Base-by-base conservation (phyloP, 1,284 basidiomycete genomes). In the Ustilago vetiveriae region DNA sequence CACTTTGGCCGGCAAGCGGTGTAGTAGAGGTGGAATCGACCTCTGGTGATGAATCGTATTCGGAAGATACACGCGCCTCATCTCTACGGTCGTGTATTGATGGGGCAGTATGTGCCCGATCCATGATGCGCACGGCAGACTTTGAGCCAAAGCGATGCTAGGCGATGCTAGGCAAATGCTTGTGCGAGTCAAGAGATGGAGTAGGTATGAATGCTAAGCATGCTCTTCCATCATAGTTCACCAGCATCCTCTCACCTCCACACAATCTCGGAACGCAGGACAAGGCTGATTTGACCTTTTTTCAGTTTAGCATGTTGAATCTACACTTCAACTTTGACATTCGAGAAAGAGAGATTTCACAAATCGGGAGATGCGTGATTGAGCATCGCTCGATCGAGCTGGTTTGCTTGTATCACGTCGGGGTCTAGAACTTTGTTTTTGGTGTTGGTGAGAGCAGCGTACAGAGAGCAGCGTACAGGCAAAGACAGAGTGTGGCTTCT, bases 1-100 rank as follows among this genome's bases (percentile, higher is more conserved):
- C 55, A 29, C 55, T 59, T 6, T 46, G 55, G 14, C 27, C 47
- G 7, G 51, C 51, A 16, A 55, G 27, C 16, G 52, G 62, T 19
- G 62, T 64, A 9, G 54, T 53, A 17, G 62, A n/a, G 3, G n/a
- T 13, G 36, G 62, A 64, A 23, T 53, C 49, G 14, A 37, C 9
- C n/a, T 45, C 35, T 11, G 29, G 44, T 6, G 27, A 13, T 10
- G 11, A 22, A 5, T 39, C 43, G 7, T 52, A 26, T 6, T 51
- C 52, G 19, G 35, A 33, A 2, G 22, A 24, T 29, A 14, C n/a
- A 2, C 40, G 22, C 16, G 7, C 22, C 9, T 10, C 9, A 26
- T 21, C n/a, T 17, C n/a, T 37, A 9, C 14, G 42, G 6, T n/a
- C 32, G 9, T 21, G 45, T 64, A 53, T 57, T 43, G 50, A 49